These are phyloP conservation scores for Catharanthus roseus DNA, from an alignment of 257 asterid genomes.

Conservation along the genomic window DNA sequence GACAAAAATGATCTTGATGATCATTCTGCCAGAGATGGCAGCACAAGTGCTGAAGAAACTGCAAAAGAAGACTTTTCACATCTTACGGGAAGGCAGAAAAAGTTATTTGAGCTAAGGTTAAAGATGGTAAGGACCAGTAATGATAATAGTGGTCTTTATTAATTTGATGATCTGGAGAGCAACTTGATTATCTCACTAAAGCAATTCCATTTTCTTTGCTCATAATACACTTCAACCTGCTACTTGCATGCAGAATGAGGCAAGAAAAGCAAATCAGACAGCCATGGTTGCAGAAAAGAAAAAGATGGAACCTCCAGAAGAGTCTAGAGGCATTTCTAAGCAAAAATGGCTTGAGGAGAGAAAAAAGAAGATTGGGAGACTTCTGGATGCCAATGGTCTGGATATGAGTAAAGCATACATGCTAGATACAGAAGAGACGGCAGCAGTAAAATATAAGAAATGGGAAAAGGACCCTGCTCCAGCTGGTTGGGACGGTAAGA, in stretches of 20 bases:
- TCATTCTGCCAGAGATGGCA: slow-evolving; percentile 37
- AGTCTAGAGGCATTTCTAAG: slow-evolving; percentile 90
- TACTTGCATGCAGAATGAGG: slow-evolving; percentile 50
- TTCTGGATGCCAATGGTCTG: slow-evolving; percentile 85
- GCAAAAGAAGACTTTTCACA: slow-evolving; percentile 28
- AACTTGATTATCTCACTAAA: background rate
- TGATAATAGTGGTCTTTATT: background rate
- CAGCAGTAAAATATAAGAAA: slow-evolving; percentile 78
- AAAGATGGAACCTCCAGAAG: slow-evolving; percentile 59
- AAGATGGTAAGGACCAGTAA: slow-evolving; percentile 56
- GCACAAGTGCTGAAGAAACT: slow-evolving; percentile 28
- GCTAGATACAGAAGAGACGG: slow-evolving; percentile 90
- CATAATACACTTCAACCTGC: slow-evolving; percentile 2
- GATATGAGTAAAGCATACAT: slow-evolving; percentile 88
- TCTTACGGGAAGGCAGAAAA: slow-evolving; percentile 76
- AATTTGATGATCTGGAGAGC: background rate
- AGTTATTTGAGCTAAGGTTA: slow-evolving; percentile 63
- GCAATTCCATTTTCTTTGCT: background rate
- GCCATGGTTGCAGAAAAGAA: slow-evolving; percentile 89
- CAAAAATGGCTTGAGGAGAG: slow-evolving; percentile 93
- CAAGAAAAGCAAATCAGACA: slow-evolving; percentile 88
- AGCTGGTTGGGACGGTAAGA: slow-evolving; percentile 93
- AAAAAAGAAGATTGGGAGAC: slow-evolving; percentile 86
- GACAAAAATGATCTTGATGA: slow-evolving; percentile 31
- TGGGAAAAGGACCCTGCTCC: slow-evolving; percentile 98